Conservation (phyloP, 768 basidiomycete species). For the Mycena pura region DNA sequence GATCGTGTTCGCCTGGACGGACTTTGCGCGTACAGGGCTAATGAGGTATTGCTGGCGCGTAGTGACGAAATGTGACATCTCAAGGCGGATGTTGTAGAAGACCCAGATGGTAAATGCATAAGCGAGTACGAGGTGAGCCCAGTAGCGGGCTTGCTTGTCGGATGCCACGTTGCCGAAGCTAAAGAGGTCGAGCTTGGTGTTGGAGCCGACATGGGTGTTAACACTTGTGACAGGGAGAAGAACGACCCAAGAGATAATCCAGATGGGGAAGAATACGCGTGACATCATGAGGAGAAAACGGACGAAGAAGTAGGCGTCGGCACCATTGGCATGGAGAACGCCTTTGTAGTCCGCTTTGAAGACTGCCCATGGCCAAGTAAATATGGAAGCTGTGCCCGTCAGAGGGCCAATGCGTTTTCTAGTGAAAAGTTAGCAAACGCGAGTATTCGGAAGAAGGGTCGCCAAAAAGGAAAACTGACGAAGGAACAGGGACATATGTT, state of each 20-base stretch:
- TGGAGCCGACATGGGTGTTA: constrained; percentile 50
- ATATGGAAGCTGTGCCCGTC: constrained; percentile 40
- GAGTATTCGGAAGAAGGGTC: neutral
- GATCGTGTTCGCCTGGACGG: constrained; percentile 89
- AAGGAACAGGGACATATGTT: constrained; percentile 62
- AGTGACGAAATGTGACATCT: constrained; percentile 82
- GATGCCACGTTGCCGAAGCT: constrained; percentile 80
- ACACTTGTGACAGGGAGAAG: constrained; percentile 79
- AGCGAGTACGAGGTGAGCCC: constrained; percentile 78
- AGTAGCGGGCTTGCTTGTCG: constrained; percentile 62
- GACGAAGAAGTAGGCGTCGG: constrained; percentile 94
- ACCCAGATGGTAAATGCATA: constrained; percentile 90
- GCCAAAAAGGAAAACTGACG: constrained; percentile 38
- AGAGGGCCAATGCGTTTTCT: constrained; percentile 70
- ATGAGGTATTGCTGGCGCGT: constrained; percentile 86
- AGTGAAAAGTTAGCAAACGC: neutral
- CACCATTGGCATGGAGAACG: constrained; percentile 74
- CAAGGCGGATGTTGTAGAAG: constrained; percentile 77
- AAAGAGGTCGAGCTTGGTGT: constrained; percentile 69
- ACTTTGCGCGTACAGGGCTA: constrained; percentile 70
- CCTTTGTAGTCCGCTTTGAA: constrained; percentile 65
- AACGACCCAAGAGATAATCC: constrained; percentile 87
- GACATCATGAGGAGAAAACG: constrained; percentile 88
- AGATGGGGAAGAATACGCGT: constrained; percentile 86
- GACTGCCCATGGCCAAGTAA: constrained; percentile 74